Percentiles rank a stretch among this genome's conserved stretches.
Evolutionary conservation across 2,329 filamentous ascomycete species (phyloP).

Genomic region (Aureobasidium sp.): DNA sequence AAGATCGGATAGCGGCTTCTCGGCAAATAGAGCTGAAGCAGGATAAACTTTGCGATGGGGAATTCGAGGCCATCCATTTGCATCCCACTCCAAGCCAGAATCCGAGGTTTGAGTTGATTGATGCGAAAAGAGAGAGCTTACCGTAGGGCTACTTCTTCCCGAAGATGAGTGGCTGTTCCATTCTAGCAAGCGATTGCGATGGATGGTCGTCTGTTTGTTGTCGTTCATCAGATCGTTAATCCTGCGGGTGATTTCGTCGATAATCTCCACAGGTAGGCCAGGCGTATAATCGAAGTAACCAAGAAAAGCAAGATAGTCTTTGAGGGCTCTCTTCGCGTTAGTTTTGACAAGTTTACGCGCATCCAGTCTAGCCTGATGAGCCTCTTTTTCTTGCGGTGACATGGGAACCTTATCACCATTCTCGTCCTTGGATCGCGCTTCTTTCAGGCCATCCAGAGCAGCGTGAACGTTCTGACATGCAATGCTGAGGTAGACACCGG

Average conservation of each 20-base stretch:
- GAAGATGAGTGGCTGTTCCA: conserved; percentile 14
- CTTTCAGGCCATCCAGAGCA: conserved; percentile 43
- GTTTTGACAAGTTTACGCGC: conserved; percentile 61
- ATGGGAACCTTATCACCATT: background rate
- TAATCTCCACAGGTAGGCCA: conserved; percentile 52
- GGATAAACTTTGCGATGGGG: conserved; percentile 44
- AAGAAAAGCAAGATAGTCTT: conserved; percentile 66
- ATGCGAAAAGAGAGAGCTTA: conserved; percentile 39
- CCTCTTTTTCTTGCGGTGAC: conserved; percentile 21
- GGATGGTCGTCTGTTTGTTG: conserved; percentile 22
- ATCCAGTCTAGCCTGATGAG: conserved; percentile 38
- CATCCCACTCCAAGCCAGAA: conserved; percentile 22
- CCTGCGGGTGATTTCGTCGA: conserved; percentile 49
- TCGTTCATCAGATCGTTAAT: conserved; percentile 49
- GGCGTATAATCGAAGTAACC: conserved; percentile 72
- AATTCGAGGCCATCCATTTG: conserved; percentile 37
- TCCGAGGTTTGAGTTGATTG: conserved; percentile 19
- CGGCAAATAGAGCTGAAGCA: conserved; percentile 60
- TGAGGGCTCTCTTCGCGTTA: conserved; percentile 66
- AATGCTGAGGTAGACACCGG: conserved; percentile 60
- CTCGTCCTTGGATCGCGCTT: conserved; percentile 25
- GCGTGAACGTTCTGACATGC: conserved; percentile 57
- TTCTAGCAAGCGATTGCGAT: conserved; percentile 23
- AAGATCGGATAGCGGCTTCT: conserved; percentile 56
- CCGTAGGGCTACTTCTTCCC: conserved; percentile 14